Percentiles rank a stretch among this genome's conserved stretches.
Conservation (phyloP, 108 stramenopile species). For the Schizochytrium sp. region DNA sequence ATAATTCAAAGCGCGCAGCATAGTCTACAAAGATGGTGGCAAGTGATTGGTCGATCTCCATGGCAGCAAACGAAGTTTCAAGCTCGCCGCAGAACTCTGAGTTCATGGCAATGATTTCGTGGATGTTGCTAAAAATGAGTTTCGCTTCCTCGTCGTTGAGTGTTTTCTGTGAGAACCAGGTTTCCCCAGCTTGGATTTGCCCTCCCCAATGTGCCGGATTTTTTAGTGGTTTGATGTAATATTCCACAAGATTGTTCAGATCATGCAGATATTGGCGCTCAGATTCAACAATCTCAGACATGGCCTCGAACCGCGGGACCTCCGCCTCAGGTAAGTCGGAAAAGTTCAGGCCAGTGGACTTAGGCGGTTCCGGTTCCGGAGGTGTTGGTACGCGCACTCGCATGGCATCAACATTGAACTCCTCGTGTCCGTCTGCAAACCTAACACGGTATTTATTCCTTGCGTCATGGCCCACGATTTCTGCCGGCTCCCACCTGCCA, state of each 20-base stretch:
- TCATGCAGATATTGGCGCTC: slow-evolving; percentile 32
- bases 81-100: slow-evolving; percentile 12
- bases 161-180: slow-evolving; percentile 55
- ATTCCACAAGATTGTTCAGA: slow-evolving; percentile 25
- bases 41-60: slow-evolving; percentile 25
- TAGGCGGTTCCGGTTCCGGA: not conserved
- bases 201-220: slow-evolving; percentile 60
- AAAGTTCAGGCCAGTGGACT: not conserved
- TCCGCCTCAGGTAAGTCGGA: not conserved
- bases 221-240: slow-evolving; percentile 15
- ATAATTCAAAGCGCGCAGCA: slow-evolving; percentile 23
- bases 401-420: not conserved
- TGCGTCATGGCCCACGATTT: slow-evolving; percentile 18
- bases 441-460: slow-evolving; percentile 13
- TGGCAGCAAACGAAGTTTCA: not conserved
- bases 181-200: not conserved
- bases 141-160: slow-evolving; percentile 42
- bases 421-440: slow-evolving; percentile 20
- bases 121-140: slow-evolving; percentile 26
- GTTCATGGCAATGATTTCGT: slow-evolving; percentile 35
- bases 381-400: slow-evolving; percentile 33
- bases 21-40: slow-evolving; percentile 18
- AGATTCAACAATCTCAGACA: slow-evolving; percentile 51
- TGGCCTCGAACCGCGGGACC: slow-evolving; percentile 7
- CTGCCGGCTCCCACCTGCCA: not conserved